Base-by-base conservation (phyloP, 495 filamentous ascomycete species). In the Aspergillus heteromorphus region DNA sequence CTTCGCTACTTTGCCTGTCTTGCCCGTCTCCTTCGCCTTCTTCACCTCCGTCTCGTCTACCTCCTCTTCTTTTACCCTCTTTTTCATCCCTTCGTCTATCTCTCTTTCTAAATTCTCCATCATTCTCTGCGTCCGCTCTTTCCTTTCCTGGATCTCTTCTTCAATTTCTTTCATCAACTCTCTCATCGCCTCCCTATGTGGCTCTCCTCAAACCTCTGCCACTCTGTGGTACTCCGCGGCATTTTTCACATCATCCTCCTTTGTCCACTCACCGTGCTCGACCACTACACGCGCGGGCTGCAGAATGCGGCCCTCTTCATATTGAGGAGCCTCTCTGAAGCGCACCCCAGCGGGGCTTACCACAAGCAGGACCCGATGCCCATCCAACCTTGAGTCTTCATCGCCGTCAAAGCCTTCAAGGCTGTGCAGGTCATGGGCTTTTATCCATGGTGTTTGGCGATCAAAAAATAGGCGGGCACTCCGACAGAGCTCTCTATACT, bases 41-140 rank as follows among this genome's bases (percentile, higher is more conserved):
- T 52, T 53, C 18, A 23, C n/a, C n/a, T n/a, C n/a, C n/a, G n/a
- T n/a, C n/a, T n/a, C n/a, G n/a, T n/a, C n/a, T n/a, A n/a, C n/a
- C n/a, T 21, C 47, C 42, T 42, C 48, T 52, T 23, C 27, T 41
- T 51, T 41, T 48, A 21, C 45, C 18, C 49, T 45, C 47, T 19
- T 27, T 56, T 53, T 34, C 2, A 17, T 27, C 25, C 23, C 34
- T 29, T 51, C 21, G 20, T 31, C 30, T 38, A 13, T 19, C 29
- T 48, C 47, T 6, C 6, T 30, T 10, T 30, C 29, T n/a, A n/a
- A n/a, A n/a, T n/a, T n/a, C n/a, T n/a, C n/a, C n/a, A n/a, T n/a
- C n/a, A n/a, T n/a, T n/a, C n/a, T n/a, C n/a, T n/a, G n/a, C n/a
- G n/a, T n/a, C n/a, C n/a, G n/a, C 29, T 30, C 29, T 30, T 30